A percentile compares a stretch with the other conserved stretches of the same genome.
These are phyloP conservation scores for Gyromitra esculenta DNA, from an alignment of 2,329 filamentous ascomycete species.

Conservation along the genomic window DNA sequence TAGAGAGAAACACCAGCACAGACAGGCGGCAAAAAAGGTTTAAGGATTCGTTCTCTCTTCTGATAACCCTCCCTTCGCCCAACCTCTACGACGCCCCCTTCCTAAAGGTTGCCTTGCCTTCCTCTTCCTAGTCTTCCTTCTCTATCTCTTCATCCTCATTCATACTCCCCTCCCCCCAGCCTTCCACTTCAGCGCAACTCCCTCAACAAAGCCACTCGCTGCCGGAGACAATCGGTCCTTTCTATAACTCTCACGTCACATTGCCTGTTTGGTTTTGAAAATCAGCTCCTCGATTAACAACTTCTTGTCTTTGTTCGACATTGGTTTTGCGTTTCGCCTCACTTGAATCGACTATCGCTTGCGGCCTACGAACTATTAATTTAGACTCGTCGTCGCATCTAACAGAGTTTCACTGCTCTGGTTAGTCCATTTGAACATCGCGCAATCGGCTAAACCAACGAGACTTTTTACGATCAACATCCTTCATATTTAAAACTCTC, in stretches of 20 bases:
- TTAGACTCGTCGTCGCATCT: slow-evolving; percentile 55
- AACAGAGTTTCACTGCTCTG: slow-evolving; percentile 27
- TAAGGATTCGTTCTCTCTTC: slow-evolving; percentile 48
- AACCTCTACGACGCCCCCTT: slow-evolving; percentile 38
- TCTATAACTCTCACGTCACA: slow-evolving; percentile 43
- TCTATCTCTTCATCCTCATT: slow-evolving; percentile 25
- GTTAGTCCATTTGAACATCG: slow-evolving; percentile 36
- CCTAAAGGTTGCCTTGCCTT: slow-evolving; percentile 37
- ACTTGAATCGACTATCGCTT: slow-evolving; percentile 36
- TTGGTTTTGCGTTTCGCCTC: slow-evolving; percentile 34
- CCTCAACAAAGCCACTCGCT: slow-evolving; percentile 38
- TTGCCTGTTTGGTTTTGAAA: slow-evolving; percentile 55
- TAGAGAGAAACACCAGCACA: slow-evolving; percentile 38
- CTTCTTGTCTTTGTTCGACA: slow-evolving; percentile 44
- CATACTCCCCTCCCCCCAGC: slow-evolving; percentile 15
- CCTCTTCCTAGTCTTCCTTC: slow-evolving; percentile 21
- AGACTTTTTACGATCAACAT: slow-evolving; percentile 20
- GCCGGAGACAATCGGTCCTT: slow-evolving; percentile 50
- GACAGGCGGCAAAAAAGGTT: slow-evolving; percentile 43
- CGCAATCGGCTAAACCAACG: slow-evolving; percentile 35
- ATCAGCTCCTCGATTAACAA: slow-evolving; percentile 53
- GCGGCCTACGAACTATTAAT: slow-evolving; percentile 56
- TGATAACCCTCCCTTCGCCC: slow-evolving; percentile 34
- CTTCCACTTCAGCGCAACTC: slow-evolving; percentile 30
- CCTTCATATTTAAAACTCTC: slow-evolving; percentile 21